Evolutionary conservation across 345 rosid species (phyloP), one percentile per base, ranked within the genome.

Genomic region (Chamaenerion angustifolium): DNA sequence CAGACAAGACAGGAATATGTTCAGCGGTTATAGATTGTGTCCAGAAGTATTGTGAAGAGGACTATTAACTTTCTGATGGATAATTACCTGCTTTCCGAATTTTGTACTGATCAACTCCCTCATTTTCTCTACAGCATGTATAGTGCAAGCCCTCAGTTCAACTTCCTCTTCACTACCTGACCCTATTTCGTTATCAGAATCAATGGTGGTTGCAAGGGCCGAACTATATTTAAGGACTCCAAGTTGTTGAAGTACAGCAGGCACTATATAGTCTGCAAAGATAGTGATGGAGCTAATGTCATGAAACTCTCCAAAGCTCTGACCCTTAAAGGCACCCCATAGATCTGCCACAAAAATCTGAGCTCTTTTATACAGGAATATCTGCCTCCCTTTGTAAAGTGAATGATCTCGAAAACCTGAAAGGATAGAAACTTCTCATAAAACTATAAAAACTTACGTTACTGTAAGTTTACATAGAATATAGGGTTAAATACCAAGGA

Each of bases 101-200:
- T 79, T 85, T 17, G 4, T 65, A 23, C 50, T 51, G 42, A 85
- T 56, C 58, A 81, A 42, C 64, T 81, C 94, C 73, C 75, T 66
- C 69, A 81, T 76, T 67, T 79, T 81, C 71, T 85, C 94, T 57
- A 81, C 94, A 31, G 94, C 94, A 72, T 77, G 70, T 54, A 85
- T 58, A 31, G 94, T 72, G 65, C 89, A 85, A 46, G 94, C 94
- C 49, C 89, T 77, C 45, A 81, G 66, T 71, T 85, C 94, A 51
- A 85, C 68, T 68, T 85, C 94, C 75, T 85, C 89, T 62, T 85
- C 84, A 37, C 78, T 79, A 49, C 94, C 94, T 16, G 89, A 64
- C 61, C 58, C 67, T 64, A 85, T 75, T 67, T 74, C 89, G 21
- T 48, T 49, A 17, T 64, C 60, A 19, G 74, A 56, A 42, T 66